Evolutionary conservation across 2,329 filamentous ascomycete genomes (phyloP), one percentile per base, ranked within the genome.

Genomic region (Cercospora zeina): DNA sequence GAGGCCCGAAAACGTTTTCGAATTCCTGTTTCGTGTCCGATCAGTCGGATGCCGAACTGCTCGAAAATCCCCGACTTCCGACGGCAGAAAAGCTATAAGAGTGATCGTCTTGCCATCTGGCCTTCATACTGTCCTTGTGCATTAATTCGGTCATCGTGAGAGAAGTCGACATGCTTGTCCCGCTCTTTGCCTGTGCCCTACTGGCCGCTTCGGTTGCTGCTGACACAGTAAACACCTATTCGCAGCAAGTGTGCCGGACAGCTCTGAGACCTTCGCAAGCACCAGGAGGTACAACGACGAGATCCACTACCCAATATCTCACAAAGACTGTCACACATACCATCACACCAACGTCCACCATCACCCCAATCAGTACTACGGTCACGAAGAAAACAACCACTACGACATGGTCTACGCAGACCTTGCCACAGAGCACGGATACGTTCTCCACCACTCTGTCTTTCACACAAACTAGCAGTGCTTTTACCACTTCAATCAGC

Each of bases 401-500:
- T 10, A 62, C 54, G 3, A 33, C 34, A 24, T 54, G 51, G 21
- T 53, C 36, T 1, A 62, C 63, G 9, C 56, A 37, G 30, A 62
- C 63, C 8, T 49, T 65, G 14, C 57, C 59, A 2, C 59, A 65
- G 42, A 62, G 56, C 21, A 65, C 63, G 13, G 42, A 54, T 53
- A 62, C 60, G 4, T 65, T 62, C 9, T 65, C 60, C 2, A 55
- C 36, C 10, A 65, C 63, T 10, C 27, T 58, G 2, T 54, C 57
- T 10, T 58, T 62, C 39, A 62, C 59, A 10, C 27, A 47, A 3
- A 65, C 63, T 1, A 62, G 37, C 47, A 65, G 59, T 16, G 60
- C 53, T 9, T 56, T 34, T 8, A 62, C 60, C 8, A 65, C 63
- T 16, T 45, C 62, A 13, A 58, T 61, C 11, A 58, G 57, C n/a